Evolutionary conservation across 2,329 filamentous ascomycete species (phyloP), one percentile per base, ranked within the genome.

Genomic region (Chaetomium sp.): DNA sequence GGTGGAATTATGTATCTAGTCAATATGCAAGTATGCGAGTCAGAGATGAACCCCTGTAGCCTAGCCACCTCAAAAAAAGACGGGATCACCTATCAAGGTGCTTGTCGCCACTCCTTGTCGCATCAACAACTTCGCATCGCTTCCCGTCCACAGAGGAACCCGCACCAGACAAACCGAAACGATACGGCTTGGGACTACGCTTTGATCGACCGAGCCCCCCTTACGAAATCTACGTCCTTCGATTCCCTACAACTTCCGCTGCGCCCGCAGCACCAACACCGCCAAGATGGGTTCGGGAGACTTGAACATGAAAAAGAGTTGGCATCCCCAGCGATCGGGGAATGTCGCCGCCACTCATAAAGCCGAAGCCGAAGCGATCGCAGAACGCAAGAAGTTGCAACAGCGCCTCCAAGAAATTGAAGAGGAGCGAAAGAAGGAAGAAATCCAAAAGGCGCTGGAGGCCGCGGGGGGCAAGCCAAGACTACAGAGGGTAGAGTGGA

Each of bases 291-390:
- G 91, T 69, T 71, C 72, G 76, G 91, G 91, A 69, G 91, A 97
- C 79, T 82, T 99, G 68, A 96, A 97, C 69, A 75, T 95, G 66
- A 96, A 96, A 75, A 90, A 91, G 74, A 88, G 89, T 78, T 99
- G 92, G 85, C 92, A 99, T 74, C 92, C 94, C 58, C 84, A 86
- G 65, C 80, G 96, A 62, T 84, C 91, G 74, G 88, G 86, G 75
- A 99, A 99, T 72, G 49, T 67, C 49, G 62, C 64, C 48, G 64
- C 65, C 9, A 65, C 94, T 95, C 77, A 84, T 84, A 71, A 84
- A 83, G 70, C 95, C 71, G 91, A 97, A 69, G 86, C 94, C 70
- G 89, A 90, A 63, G 94, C 92, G 3, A 83, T 99, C 10, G 89
- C 94, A 52, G 94, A 99, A 78, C 87, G 94, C 72, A 97, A 97